phyloP scores from a whole-genome alignment of 2,329 filamentous ascomycete genomes.

The Colletotrichum liaoningense region DNA sequence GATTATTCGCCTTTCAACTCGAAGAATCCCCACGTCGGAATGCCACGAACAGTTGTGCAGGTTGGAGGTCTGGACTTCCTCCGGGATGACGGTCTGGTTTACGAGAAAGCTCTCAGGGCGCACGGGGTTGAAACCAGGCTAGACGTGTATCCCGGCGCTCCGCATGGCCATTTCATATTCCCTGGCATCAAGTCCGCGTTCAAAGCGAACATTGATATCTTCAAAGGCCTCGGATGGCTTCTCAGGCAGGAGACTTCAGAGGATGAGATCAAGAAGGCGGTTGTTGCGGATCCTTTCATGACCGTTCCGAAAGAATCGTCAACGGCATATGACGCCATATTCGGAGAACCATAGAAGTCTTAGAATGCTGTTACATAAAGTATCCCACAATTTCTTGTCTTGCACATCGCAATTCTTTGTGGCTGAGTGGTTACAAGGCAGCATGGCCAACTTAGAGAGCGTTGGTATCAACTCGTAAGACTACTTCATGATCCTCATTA shows the following conservation, averaged over 20 bases:
- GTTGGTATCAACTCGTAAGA: background rate
- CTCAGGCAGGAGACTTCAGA: background rate
- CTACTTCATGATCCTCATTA: background rate
- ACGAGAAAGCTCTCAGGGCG: slow-evolving; percentile 58
- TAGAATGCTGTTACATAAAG: no score
- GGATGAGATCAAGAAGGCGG: background rate
- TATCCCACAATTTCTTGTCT: no score
- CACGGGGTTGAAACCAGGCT: slow-evolving; percentile 53
- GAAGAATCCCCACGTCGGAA: slow-evolving; percentile 41
- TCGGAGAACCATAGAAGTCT: no score
- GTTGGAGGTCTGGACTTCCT: slow-evolving; percentile 61
- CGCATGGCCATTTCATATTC: background rate
- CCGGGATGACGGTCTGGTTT: slow-evolving; percentile 64
- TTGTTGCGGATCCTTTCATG: background rate
- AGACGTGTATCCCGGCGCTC: slow-evolving; percentile 1
- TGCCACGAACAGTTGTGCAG: slow-evolving; percentile 61
- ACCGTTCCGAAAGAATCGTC: no score
- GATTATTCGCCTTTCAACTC: slow-evolving; percentile 47
- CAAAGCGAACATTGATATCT: background rate
- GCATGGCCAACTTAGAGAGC: no score
- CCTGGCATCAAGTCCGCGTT: background rate
- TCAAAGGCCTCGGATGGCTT: background rate
- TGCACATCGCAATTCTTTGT: no score
- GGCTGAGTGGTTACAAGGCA: no score
- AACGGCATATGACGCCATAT: no score